phyloP scores from a whole-genome alignment of 768 basidiomycete species.

The Sarcodon aspratus region DNA sequence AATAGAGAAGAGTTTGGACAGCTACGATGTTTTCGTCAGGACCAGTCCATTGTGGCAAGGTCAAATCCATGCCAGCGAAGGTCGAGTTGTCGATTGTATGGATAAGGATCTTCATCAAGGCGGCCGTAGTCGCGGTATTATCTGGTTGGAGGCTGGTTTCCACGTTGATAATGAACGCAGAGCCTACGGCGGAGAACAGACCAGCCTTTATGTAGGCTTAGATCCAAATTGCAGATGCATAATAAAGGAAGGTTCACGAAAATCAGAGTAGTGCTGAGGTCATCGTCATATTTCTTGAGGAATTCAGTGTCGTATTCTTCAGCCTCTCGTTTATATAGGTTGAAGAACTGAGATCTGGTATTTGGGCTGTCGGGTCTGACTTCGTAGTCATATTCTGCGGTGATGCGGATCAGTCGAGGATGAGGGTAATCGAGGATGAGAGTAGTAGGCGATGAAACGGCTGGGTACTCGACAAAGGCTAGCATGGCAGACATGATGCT shows the following conservation, averaged over 20 bases:
- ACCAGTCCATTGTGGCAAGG: slow-evolving; percentile 4
- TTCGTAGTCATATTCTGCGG: no score
- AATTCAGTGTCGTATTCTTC: not conserved
- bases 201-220: slow-evolving; percentile 4
- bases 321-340: not conserved
- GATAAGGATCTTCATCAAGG: slow-evolving; percentile 5
- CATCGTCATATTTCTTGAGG: not conserved
- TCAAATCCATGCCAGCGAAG: no score
- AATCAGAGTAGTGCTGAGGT: not conserved
- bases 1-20: slow-evolving; percentile 7
- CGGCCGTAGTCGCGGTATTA: slow-evolving; percentile 5
- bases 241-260: no score
- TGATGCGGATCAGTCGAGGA: no score
- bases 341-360: not conserved
- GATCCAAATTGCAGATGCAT: no score
- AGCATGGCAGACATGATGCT: no score
- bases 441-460: no score
- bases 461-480: no score
- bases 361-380: no score
- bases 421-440: no score
- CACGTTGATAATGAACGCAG: slow-evolving; percentile 7
- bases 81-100: slow-evolving; percentile 8
- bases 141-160: slow-evolving; percentile 4
- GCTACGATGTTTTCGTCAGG: slow-evolving; percentile 3
- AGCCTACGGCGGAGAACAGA: slow-evolving; percentile 8